Conservation (phyloP, 2,329 filamentous ascomycete species). For the Cyphellophora attinorum region DNA sequence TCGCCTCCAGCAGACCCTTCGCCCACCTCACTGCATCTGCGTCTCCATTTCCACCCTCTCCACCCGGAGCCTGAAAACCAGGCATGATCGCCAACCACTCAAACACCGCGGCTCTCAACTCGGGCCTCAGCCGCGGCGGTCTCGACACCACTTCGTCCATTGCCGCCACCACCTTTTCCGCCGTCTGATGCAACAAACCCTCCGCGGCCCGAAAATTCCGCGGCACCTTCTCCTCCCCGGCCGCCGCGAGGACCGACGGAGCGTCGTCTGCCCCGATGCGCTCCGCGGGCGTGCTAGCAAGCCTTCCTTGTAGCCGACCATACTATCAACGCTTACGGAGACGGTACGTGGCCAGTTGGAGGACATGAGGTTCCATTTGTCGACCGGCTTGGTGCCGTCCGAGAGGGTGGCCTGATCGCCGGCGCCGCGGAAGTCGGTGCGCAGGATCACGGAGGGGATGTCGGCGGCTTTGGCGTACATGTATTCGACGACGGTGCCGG, state of each 20-base stretch:
- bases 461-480: constrained; percentile 19
- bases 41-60: constrained; percentile 1
- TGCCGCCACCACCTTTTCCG: constrained; percentile 14
- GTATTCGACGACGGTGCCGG: constrained; percentile 19
- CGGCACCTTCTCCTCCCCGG: constrained; percentile 1
- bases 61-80: constrained; percentile 1
- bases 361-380: constrained; percentile 19
- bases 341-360: constrained; percentile 17
- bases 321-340: constrained; percentile 13
- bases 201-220: constrained; percentile 5
- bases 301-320: constrained; percentile 14
- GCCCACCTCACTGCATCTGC: neutral
- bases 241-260: too few relatives aligned
- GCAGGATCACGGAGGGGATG: constrained; percentile 17
- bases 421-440: constrained; percentile 17
- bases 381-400: constrained; percentile 6
- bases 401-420: constrained; percentile 15
- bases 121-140: constrained; percentile 14
- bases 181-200: constrained; percentile 11
- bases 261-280: too few relatives aligned
- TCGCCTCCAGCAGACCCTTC: neutral
- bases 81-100: constrained; percentile 20
- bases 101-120: constrained; percentile 16
- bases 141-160: constrained; percentile 14
- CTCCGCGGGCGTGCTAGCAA: constrained; percentile 7